Base-by-base conservation (phyloP, 805 yeast genomes). In the Myxozyma geophila region DNA sequence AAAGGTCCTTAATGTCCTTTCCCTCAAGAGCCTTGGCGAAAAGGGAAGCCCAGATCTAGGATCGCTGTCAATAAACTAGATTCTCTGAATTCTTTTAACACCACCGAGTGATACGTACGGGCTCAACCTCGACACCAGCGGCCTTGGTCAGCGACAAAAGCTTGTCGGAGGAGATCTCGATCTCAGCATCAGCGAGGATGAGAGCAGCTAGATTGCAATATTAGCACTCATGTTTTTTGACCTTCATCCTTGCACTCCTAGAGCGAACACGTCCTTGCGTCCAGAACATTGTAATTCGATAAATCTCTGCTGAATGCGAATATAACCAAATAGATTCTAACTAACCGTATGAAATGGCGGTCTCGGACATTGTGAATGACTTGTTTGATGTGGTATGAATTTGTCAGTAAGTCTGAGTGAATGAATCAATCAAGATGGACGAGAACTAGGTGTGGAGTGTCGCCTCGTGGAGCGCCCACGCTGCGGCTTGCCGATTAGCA, bases 131-230 rank as follows among this genome's bases (percentile, higher is more conserved):
- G 76, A 92, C 86, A 79, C 90, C 89, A 74, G 97, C 96, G 74
- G 96, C 90, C 76, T 81, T 76, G 79, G 90, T 82, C 78, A 90
- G 81, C 72, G 95, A 80, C 76, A 85, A 80, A 74, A 90, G 83
- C 85, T 90, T 90, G 80, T 89, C 93, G 74, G 95, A 77, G 66
- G 96, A 85, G 87, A 95, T 86, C 82, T 92, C 97, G 78, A 91
- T 83, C 77, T 91, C 97, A 77, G 98, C 90, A 79, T 93, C 99
- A 73, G 98, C 97, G 82, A 93, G 86, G 84, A 93, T 92, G 82
- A 93, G 87, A 78, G 98, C 97, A 81, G 99, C 98, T 75, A 73
- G n/a, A 46, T 56, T 48, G 49, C 35, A 5, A 9, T 13, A 19
- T 53, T 33, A 53, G 48, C 21, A 40, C 36, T 7, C 23, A 17